phyloP scores from a whole-genome alignment of 441 rosid genomes.

The Pelargonium australe region DNA sequence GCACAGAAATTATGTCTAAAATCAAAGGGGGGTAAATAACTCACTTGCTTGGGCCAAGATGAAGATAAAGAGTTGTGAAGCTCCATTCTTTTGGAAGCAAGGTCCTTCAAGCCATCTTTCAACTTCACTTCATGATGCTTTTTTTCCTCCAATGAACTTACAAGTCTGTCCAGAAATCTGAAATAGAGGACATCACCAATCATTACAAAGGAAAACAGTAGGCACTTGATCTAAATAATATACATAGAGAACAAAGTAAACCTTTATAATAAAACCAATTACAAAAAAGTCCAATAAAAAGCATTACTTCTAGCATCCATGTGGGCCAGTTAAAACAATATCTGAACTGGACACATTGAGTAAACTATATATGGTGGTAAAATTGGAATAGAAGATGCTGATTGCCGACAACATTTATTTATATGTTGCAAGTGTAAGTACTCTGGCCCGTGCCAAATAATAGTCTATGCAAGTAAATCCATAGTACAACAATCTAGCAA shows the following conservation, averaged over 20 bases:
- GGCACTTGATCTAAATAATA: slow-evolving; percentile 5
- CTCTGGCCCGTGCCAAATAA: background rate
- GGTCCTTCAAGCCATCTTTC: slow-evolving; percentile 73
- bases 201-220: background rate
- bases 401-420: background rate
- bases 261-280: background rate
- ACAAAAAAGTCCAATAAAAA: background rate
- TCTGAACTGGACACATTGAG: background rate
- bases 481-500: background rate
- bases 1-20: slow-evolving; percentile 5
- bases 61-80: slow-evolving; percentile 85
- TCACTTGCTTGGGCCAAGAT: slow-evolving; percentile 91
- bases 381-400: background rate
- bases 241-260: slow-evolving; percentile 1
- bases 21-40: slow-evolving; percentile 14
- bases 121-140: slow-evolving; percentile 76
- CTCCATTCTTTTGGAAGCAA: slow-evolving; percentile 75
- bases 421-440: background rate
- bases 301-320: background rate
- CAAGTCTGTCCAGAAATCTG: slow-evolving; percentile 91
- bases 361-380: background rate
- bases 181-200: slow-evolving; percentile 18
- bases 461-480: background rate
- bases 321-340: background rate
- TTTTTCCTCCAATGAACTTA: slow-evolving; percentile 74